These are phyloP conservation scores for Coemansia furcata DNA, from an alignment of 192 early-diverging fungal species.

Conservation along the genomic window DNA sequence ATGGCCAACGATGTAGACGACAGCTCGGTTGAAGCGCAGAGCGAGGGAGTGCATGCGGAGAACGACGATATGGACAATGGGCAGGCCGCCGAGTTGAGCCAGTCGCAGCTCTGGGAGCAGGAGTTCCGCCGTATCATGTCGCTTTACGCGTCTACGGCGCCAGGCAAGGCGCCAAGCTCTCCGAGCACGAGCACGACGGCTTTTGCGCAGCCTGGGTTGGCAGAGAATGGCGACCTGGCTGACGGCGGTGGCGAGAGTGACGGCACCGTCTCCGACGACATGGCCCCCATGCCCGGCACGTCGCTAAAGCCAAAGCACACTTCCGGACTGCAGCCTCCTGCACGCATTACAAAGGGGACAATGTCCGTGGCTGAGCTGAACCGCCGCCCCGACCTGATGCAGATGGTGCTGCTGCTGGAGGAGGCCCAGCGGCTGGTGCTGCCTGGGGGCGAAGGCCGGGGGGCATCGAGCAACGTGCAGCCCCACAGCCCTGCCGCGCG, in stretches of 20 bases:
- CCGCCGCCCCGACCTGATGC: conserved; percentile 41
- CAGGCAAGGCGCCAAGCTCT: background rate
- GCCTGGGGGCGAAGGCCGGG: background rate
- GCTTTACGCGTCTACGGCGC: conserved; percentile 10
- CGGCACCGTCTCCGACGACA: background rate
- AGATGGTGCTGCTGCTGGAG: conserved; percentile 47
- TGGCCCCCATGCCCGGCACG: background rate
- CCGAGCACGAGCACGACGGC: conserved; percentile 3
- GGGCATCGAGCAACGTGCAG: background rate
- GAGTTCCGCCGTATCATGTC: conserved; percentile 51
- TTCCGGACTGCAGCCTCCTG: background rate
- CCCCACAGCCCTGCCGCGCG: background rate
- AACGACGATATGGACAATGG: background rate
- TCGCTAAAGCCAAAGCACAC: background rate
- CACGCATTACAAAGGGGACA: conserved; percentile 4
- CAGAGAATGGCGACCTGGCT: background rate
- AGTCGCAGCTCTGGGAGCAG: conserved; percentile 44
- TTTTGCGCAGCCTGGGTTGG: background rate
- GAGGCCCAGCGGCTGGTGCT: conserved; percentile 46
- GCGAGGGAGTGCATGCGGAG: background rate
- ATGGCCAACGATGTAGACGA: background rate
- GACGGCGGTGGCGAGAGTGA: conserved; percentile 9
- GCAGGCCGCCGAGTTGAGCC: conserved; percentile 2
- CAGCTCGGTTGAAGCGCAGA: background rate
- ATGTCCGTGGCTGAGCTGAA: conserved; percentile 26